Evolutionary conservation across 805 yeast species (phyloP).

Genomic region (Saturnispora sanitii): DNA sequence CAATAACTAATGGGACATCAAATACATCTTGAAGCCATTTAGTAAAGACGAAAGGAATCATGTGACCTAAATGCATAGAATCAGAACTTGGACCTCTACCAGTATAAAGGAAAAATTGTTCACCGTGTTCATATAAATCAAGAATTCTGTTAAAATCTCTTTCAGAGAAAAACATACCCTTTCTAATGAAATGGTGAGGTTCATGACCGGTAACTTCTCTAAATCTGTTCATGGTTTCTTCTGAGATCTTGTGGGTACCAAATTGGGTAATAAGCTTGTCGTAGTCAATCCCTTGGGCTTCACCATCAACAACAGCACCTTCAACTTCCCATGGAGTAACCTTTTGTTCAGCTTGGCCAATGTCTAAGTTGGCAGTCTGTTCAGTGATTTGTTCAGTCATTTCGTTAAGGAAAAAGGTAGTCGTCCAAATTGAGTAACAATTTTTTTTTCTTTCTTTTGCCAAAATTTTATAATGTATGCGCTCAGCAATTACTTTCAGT

Average conservation of each 20-base stretch:
- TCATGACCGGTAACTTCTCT: constrained; percentile 73
- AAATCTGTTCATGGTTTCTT: constrained; percentile 69
- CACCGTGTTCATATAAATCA: constrained; percentile 86
- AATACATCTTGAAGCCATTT: constrained; percentile 98
- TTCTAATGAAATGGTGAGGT: constrained; percentile 83
- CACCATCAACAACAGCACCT: constrained; percentile 95
- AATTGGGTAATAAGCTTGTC: constrained; percentile 78
- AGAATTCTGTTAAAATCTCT: constrained; percentile 72
- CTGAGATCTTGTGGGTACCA: constrained; percentile 67
- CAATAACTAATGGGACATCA: constrained; percentile 90
- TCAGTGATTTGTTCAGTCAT: constrained; percentile 12
- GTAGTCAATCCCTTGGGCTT: constrained; percentile 84
- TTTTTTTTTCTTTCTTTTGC: neutral
- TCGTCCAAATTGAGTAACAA: too few relatives aligned
- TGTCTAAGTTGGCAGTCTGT: constrained; percentile 17
- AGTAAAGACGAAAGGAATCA: constrained; percentile 91
- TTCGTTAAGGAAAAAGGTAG: too few relatives aligned
- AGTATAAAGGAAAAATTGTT: constrained; percentile 90
- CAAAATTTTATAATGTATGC: neutral
- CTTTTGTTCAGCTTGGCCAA: constrained; percentile 36
- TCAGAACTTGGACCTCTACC: constrained; percentile 96
- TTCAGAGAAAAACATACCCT: constrained; percentile 90
- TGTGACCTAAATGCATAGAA: constrained; percentile 93
- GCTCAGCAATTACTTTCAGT: constrained; percentile 16
- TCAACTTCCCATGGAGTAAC: constrained; percentile 98